These are phyloP conservation scores for Multifurca ochricompacta DNA, from an alignment of 768 basidiomycete genomes.

Conservation along the genomic window DNA sequence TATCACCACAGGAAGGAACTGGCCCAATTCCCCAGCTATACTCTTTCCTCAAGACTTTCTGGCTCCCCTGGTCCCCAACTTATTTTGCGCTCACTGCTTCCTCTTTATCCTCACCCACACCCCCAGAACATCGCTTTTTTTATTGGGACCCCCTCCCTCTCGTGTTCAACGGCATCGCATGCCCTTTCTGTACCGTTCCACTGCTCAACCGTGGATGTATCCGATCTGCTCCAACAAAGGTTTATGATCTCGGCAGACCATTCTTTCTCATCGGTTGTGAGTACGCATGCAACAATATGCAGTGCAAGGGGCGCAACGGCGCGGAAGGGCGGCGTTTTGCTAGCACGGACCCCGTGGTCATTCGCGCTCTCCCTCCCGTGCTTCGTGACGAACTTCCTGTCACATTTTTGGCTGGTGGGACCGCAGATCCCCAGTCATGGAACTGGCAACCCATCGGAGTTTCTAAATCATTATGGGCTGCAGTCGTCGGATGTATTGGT, in stretches of 20 bases:
- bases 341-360: conserved; percentile 63
- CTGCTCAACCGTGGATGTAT: conserved; percentile 66
- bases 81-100: conserved; percentile 75
- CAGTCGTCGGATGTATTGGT: conserved; percentile 53
- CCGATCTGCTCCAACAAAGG: conserved; percentile 63
- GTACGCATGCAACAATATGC: conserved; percentile 52
- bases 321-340: conserved; percentile 59
- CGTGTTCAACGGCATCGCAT: conserved; percentile 74
- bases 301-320: conserved; percentile 38
- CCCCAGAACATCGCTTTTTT: conserved; percentile 70
- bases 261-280: conserved; percentile 85
- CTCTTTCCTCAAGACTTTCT: conserved; percentile 74
- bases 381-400: conserved; percentile 73
- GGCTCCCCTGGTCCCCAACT: conserved; percentile 71
- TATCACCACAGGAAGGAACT: conserved; percentile 42
- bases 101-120: conserved; percentile 55
- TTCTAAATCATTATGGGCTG: conserved; percentile 62
- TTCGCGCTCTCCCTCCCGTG: conserved; percentile 58
- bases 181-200: conserved; percentile 54
- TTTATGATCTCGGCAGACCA: conserved; percentile 71
- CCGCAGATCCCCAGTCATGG: conserved; percentile 47
- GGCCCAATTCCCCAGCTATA: conserved; percentile 59
- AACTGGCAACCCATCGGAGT: conserved; percentile 74
- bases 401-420: conserved; percentile 45
- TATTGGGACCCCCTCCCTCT: conserved; percentile 84